Base-by-base conservation (phyloP, 225 moss, liverwort and hornwort genomes). In the Polytrichum commune region DNA sequence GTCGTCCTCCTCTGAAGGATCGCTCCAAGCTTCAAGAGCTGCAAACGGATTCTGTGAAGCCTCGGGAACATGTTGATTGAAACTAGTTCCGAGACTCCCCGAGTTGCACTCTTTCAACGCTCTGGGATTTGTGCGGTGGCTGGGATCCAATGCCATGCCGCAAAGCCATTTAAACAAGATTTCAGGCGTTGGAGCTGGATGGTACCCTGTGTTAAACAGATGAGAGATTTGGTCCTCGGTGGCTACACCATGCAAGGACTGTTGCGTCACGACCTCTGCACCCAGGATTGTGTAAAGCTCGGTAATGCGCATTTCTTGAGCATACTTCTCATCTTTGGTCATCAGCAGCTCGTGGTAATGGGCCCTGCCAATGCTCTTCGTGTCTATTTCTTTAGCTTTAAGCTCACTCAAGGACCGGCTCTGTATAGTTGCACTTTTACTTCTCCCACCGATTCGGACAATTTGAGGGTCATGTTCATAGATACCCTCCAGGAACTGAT, bases 401-500 rank as follows among this genome's bases (percentile, higher is more conserved):
- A 76, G 78, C 16, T 54, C 62, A 8, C 71, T 65, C 65, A 83
- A 35, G 46, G n/a, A 73, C 2, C 69, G 9, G 1, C 28, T 29
- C 69, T 60, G 27, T 9, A 86, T 57, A 23, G 19, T 23, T 3
- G 63, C 62, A 55, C 77, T 75, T 35, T 83, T 86, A 35, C 83
- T 53, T 58, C 77, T 63, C 3, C 64, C 65, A 7, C 83, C 83
- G 16, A 86, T 68, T 8, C 83, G 79, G 5, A 82, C 69, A 63
- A 86, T 35, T 55, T 65, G 72, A 7, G 5, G 18, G 29, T 82
- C 80, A 30, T 73, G 75, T 27, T 58, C 19, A 46, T 71, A 77
- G 5, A 86, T 77, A 0, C 82, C 86, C 58, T 82, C 76, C 0
- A 86, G 46, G 66, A 82, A 82, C 54, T 86, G 82, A 55, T 86